These are phyloP conservation scores for Antarctomyces pellizariae DNA, from an alignment of 495 filamentous ascomycete genomes.

Conservation along the genomic window DNA sequence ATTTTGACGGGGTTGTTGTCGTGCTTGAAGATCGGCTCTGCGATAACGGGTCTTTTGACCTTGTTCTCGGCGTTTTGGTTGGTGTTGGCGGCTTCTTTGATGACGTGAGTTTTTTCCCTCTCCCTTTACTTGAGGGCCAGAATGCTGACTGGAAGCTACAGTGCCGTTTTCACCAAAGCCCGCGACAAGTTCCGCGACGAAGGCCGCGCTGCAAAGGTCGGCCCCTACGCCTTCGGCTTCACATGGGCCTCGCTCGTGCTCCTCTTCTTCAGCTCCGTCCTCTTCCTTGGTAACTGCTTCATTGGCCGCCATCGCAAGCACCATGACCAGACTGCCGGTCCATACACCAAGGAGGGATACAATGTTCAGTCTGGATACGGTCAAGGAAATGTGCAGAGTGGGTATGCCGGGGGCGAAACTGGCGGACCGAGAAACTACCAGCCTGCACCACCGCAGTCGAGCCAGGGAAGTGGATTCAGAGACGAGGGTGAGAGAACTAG, in stretches of 20 bases:
- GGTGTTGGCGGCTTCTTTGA: slow-evolving; percentile 22
- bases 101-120: slow-evolving; percentile 23
- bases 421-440: too few species aligned
- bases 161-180: slow-evolving; percentile 52
- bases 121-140: slow-evolving; percentile 1
- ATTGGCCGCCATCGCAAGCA: slow-evolving; percentile 7
- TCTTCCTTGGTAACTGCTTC: slow-evolving; percentile 37
- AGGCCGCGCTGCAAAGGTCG: slow-evolving; percentile 34
- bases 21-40: slow-evolving; percentile 24
- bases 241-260: slow-evolving; percentile 59
- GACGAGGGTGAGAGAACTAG: too few species aligned
- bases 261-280: slow-evolving; percentile 41
- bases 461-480: too few species aligned
- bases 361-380: too few species aligned
- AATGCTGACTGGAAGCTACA: slow-evolving; percentile 15
- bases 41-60: slow-evolving; percentile 17
- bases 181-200: slow-evolving; percentile 41
- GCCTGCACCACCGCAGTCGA: too few species aligned
- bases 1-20: slow-evolving; percentile 28
- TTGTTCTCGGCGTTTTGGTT: slow-evolving; percentile 20
- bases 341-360: too few species aligned
- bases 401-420: too few species aligned
- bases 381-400: too few species aligned
- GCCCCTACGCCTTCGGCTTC: slow-evolving; percentile 58
- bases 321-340: not conserved